Percentiles rank a stretch among this genome's conserved stretches.
Evolutionary conservation across 768 basidiomycete genomes (phyloP).

Genomic region (Macrolepiota albuminosa): DNA sequence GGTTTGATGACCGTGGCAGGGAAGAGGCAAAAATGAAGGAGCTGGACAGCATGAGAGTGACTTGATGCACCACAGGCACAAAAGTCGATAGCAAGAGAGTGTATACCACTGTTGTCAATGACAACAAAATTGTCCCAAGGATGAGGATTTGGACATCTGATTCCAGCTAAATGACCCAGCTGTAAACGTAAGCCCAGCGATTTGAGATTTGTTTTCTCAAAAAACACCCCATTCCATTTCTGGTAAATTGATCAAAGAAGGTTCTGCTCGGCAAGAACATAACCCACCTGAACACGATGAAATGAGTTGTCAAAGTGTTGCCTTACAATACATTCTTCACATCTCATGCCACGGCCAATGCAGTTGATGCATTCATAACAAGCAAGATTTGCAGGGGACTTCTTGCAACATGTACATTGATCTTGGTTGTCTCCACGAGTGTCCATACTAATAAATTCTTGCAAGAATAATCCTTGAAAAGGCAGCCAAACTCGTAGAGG

Average conservation of each 20-base stretch:
- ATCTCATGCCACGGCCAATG: neutral
- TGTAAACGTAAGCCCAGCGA: neutral
- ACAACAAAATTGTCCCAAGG: neutral
- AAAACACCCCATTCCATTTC: neutral
- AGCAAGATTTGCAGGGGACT: neutral
- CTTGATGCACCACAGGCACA: neutral
- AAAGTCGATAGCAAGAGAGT: neutral
- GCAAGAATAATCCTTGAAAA: neutral
- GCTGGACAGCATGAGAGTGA: too few relatives aligned
- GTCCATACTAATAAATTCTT: constrained; percentile 5
- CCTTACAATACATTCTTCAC: neutral
- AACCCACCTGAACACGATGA: constrained; percentile 2
- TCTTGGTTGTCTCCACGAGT: neutral
- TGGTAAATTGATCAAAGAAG: neutral
- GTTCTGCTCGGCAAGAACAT: neutral
- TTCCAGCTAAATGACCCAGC: neutral
- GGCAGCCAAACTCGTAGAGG: constrained; percentile 4
- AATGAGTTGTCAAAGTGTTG: constrained; percentile 2
- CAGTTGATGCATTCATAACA: constrained; percentile 4
- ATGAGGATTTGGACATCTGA: neutral
- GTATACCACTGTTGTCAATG: neutral
- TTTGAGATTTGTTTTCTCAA: neutral
- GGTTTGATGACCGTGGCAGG: too few relatives aligned
- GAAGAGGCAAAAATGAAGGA: too few relatives aligned
- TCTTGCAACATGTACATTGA: neutral